Evolutionary conservation across 805 yeast genomes (phyloP).

Genomic region (Millerozyma miso): DNA sequence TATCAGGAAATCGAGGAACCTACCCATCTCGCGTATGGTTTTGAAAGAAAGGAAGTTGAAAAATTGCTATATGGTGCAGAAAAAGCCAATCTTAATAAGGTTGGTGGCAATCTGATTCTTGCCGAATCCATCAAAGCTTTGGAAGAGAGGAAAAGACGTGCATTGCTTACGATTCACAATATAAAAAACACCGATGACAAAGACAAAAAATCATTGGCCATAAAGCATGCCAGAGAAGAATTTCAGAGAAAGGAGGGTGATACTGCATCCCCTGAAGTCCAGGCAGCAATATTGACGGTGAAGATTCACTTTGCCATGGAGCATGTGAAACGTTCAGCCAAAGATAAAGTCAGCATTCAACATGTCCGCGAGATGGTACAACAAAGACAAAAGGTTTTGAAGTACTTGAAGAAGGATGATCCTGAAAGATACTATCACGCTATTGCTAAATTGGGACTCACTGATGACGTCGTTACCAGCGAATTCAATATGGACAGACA

Average conservation of each 20-base stretch:
- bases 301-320: constrained; percentile 72
- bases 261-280: constrained; percentile 93
- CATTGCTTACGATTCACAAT: constrained; percentile 65
- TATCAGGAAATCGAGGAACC: constrained; percentile 65
- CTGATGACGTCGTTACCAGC: constrained; percentile 69
- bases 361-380: constrained; percentile 79
- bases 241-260: constrained; percentile 84
- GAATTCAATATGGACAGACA: constrained; percentile 80
- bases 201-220: constrained; percentile 57
- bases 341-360: constrained; percentile 70
- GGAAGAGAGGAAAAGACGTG: constrained; percentile 60
- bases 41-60: constrained; percentile 62
- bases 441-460: constrained; percentile 80
- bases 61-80: constrained; percentile 75
- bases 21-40: constrained; percentile 56
- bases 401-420: constrained; percentile 74
- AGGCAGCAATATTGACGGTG: constrained; percentile 86
- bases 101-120: constrained; percentile 24
- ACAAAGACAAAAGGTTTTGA: constrained; percentile 76
- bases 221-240: constrained; percentile 66
- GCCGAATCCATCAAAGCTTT: constrained; percentile 22
- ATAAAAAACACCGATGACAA: constrained; percentile 63
- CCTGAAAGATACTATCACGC: constrained; percentile 84
- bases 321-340: constrained; percentile 62
- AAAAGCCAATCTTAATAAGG: constrained; percentile 46